A percentile compares a stretch with the other conserved stretches of the same genome.
These are phyloP conservation scores for Saccharomyces hybrid DNA, from an alignment of 1,139 yeast genomes.

Conservation along the genomic window DNA sequence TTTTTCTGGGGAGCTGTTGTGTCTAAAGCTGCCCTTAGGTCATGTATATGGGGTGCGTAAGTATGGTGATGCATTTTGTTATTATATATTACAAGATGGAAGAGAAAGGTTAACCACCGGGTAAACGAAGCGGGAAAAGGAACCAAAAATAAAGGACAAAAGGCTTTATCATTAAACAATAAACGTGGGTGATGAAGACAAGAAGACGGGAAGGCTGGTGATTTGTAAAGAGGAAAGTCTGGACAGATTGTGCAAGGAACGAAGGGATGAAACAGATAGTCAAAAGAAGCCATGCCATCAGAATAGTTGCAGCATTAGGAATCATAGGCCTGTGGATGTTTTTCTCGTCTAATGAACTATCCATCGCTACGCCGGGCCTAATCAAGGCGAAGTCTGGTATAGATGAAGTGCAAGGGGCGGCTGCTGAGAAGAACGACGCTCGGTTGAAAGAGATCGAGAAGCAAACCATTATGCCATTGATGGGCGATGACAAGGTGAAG, in stretches of 20 bases:
- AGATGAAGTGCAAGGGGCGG: not conserved
- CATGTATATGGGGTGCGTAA: not conserved
- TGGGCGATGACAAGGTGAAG: conserved; percentile 55
- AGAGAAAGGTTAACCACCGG: not conserved
- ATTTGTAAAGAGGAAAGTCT: too few relatives aligned
- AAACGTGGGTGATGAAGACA: not conserved
- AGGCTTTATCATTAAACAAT: not conserved
- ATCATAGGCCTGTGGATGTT: conserved; percentile 16
- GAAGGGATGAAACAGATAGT: conserved; percentile 8
- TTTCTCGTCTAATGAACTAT: conserved; percentile 11
- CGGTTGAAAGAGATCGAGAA: conserved; percentile 3
- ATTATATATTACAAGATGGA: not conserved
- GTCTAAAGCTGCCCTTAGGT: not conserved
- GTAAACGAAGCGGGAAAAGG: not conserved
- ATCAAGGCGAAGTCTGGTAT: not conserved
- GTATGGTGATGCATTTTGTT: not conserved
- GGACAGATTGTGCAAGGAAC: not conserved
- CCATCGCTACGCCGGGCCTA: not conserved
- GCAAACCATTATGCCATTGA: conserved; percentile 62
- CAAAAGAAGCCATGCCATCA: conserved; percentile 7
- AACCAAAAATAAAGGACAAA: not conserved
- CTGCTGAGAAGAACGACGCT: not conserved
- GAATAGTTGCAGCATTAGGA: conserved; percentile 12
- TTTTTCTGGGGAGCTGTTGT: conserved; percentile 2
- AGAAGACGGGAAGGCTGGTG: not conserved